Conservation (phyloP, 2,329 filamentous ascomycete species). For the Orbilia quercus region DNA sequence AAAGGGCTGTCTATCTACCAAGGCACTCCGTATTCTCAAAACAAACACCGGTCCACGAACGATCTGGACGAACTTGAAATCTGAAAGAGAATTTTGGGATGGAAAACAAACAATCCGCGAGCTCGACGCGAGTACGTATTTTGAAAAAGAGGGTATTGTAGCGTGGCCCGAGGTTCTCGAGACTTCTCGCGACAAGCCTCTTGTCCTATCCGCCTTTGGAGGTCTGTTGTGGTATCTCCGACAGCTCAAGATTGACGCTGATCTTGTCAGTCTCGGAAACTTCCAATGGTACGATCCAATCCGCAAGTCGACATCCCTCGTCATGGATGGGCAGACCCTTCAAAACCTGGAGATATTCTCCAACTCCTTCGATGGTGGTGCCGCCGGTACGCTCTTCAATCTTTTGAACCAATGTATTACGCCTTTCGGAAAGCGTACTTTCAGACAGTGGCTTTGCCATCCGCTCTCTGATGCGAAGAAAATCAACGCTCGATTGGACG, state of each 20-base stretch:
- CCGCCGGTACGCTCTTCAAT: constrained; percentile 86
- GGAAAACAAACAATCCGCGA: constrained; percentile 84
- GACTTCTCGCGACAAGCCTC: constrained; percentile 79
- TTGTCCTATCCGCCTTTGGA: constrained; percentile 90
- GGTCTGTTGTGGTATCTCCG: constrained; percentile 88
- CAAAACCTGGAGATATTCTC: constrained; percentile 94
- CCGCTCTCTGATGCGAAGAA: constrained; percentile 85
- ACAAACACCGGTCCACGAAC: constrained; percentile 94
- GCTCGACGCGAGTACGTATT: constrained; percentile 82
- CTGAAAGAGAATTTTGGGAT: constrained; percentile 89
- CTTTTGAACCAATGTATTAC: constrained; percentile 95
- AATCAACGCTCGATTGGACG: constrained; percentile 94
- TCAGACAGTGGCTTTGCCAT: constrained; percentile 97
- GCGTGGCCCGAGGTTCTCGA: constrained; percentile 80
- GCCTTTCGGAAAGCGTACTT: constrained; percentile 94
- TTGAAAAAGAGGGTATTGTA: constrained; percentile 70
- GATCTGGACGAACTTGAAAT: constrained; percentile 93
- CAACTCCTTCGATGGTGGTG: constrained; percentile 87
- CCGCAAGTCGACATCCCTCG: constrained; percentile 84
- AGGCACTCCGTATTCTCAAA: constrained; percentile 90
- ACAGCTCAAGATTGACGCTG: constrained; percentile 86
- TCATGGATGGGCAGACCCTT: constrained; percentile 93
- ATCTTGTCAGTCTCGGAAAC: constrained; percentile 86
- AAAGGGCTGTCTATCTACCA: constrained; percentile 86
- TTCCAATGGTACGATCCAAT: constrained; percentile 95